phyloP scores from a whole-genome alignment of 495 filamentous ascomycete genomes.

The Aspergillus funiculosus region DNA sequence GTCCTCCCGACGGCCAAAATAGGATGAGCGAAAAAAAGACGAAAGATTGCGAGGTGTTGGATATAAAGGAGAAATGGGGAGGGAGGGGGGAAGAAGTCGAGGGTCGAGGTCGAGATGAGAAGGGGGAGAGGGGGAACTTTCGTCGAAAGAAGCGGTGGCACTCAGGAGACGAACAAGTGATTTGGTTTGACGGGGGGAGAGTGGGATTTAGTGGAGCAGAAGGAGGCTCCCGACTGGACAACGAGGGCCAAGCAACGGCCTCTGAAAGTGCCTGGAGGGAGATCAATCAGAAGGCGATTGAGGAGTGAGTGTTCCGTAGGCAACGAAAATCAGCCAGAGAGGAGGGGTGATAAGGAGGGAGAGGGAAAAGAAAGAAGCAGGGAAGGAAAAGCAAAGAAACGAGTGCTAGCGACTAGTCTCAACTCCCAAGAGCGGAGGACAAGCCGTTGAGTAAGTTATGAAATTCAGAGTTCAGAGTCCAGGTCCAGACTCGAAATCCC shows the following conservation, averaged over 20 bases:
- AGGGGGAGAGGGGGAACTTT: slow-evolving; percentile 12
- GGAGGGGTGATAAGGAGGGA: not conserved
- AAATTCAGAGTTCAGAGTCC: too few relatives aligned
- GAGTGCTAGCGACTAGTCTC: too few relatives aligned
- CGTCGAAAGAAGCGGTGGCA: slow-evolving; percentile 33
- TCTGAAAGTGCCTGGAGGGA: not conserved
- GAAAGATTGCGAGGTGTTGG: slow-evolving; percentile 13
- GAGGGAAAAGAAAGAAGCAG: not conserved
- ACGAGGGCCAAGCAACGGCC: too few relatives aligned
- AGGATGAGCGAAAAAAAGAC: slow-evolving; percentile 14
- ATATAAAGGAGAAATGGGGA: slow-evolving; percentile 20
- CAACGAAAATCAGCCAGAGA: not conserved
- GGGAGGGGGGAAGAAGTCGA: slow-evolving; percentile 5
- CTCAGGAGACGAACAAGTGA: slow-evolving; percentile 23
- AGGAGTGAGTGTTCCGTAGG: not conserved
- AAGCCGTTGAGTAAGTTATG: too few relatives aligned
- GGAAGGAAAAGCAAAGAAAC: not conserved
- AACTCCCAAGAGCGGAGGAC: too few relatives aligned
- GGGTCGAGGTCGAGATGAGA: slow-evolving; percentile 4
- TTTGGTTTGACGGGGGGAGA: slow-evolving; percentile 11
- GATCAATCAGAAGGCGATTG: slow-evolving; percentile 5
- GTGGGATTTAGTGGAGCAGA: slow-evolving; percentile 11
- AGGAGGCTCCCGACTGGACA: slow-evolving; percentile 2
- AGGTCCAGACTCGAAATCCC: too few relatives aligned
- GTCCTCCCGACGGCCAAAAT: slow-evolving; percentile 12